phyloP scores from a whole-genome alignment of 805 yeast genomes.

The Priceomyces medius region DNA sequence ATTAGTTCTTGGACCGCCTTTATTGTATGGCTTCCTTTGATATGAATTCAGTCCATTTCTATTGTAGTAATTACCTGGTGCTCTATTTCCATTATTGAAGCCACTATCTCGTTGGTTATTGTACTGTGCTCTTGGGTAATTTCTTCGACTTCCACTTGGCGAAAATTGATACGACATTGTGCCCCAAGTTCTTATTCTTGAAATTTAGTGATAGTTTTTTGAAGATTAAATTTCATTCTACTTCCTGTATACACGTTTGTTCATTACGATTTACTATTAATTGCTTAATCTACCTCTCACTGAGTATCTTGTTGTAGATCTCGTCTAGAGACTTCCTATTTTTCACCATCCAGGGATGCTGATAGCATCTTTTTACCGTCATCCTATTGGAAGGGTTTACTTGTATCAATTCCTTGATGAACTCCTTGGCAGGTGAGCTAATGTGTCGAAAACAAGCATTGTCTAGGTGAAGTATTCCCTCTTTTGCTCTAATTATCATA shows the following conservation, averaged over 20 bases:
- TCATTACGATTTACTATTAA: too few species aligned
- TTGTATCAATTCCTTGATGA: conserved; percentile 41
- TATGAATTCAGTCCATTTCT: not conserved
- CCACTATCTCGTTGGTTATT: not conserved
- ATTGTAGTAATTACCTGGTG: not conserved
- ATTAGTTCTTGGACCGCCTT: conserved; percentile 4
- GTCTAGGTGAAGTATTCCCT: conserved; percentile 40
- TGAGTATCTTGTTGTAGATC: conserved; percentile 29
- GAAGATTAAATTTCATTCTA: too few species aligned
- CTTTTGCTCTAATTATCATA: conserved; percentile 42
- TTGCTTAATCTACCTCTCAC: conserved; percentile 1
- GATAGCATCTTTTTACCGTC: conserved; percentile 38
- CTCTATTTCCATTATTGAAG: not conserved
- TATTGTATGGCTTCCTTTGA: conserved; percentile 8
- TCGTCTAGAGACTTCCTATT: conserved; percentile 33
- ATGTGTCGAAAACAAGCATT: conserved; percentile 43
- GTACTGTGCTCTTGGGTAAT: not conserved
- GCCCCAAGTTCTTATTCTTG: not conserved
- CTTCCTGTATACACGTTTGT: too few species aligned
- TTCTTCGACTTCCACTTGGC: not conserved
- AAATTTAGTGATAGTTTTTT: not conserved
- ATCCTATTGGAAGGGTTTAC: conserved; percentile 38
- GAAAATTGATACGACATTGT: conserved; percentile 3
- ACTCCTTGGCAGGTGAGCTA: conserved; percentile 43
- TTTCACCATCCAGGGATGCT: conserved; percentile 48